Base-by-base conservation (phyloP, 371 early-diverging fungal genomes). In the Mortierella sp. region DNA sequence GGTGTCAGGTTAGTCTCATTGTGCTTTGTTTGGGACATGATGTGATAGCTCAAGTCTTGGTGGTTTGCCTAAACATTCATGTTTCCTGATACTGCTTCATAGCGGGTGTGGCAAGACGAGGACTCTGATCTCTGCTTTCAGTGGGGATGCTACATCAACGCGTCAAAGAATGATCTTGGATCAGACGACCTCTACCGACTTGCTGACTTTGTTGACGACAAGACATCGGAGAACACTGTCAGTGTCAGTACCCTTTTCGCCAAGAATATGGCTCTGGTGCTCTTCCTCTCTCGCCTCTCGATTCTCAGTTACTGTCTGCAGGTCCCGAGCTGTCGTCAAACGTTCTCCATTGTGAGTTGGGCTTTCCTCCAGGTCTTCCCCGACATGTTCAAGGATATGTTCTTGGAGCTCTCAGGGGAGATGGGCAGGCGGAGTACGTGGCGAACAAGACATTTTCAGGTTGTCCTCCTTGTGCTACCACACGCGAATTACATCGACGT, bases 61-160 rank as follows among this genome's bases (percentile, higher is more conserved):
- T 34, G 34, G 10, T 34, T 34, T 10, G 10, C 34, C 34, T 34
- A 7, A 34, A 34, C 34, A 34, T 34, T 7, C 34, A 34, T 8
- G 14, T 9, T 23, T 6, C 34, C 6, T 34, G 7, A 34, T 34
- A 4, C 34, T 34, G 34, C 10, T 7, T 34, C 34, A 34, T 54
- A 46, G 49, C 7, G 60, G 67, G 0, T 59, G 59, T 28, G 59
- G 67, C 9, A 54, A 66, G 23, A 67, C 67, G 45, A 38, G 67
- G 30, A 48, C 61, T 8, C 34, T 67, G 50, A 61, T 55, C 42
- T 42, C 18, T 42, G 42, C 18, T 16, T 58, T 21, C 66, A 58
- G 16, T 67, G 67, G 67, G 57, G 61, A 12, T 67, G 60, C 52
- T 67, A 67, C 19, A 61, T 67, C 47, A 67, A 56, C 34, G 67